phyloP scores from a whole-genome alignment of 208 protist species.

The Trypanosoma theileri region DNA sequence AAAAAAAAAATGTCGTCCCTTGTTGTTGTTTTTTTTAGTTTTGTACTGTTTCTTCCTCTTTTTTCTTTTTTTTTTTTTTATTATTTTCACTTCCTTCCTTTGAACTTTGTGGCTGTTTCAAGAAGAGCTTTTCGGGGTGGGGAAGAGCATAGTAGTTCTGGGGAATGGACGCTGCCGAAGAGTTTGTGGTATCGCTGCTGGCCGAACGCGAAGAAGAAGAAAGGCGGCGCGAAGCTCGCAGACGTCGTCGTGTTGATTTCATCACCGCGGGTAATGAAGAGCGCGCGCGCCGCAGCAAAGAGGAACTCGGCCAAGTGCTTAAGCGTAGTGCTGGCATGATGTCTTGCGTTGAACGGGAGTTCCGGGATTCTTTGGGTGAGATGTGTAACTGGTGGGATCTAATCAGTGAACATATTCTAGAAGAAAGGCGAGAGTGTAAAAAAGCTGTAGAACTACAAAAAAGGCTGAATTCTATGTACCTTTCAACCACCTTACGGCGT shows the following conservation, averaged over 20 bases:
- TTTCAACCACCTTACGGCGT: slow-evolving; percentile 39
- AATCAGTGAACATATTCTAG: slow-evolving; percentile 66
- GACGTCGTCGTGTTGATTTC: slow-evolving; percentile 50
- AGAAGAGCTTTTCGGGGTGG: not conserved
- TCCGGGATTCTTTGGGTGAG: slow-evolving; percentile 47
- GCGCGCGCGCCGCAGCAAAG: slow-evolving; percentile 18
- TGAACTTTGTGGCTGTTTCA: not conserved
- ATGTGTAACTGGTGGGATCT: slow-evolving; percentile 71
- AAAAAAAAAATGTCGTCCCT: too few relatives aligned
- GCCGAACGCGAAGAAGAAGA: slow-evolving; percentile 35
- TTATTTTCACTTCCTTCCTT: not conserved
- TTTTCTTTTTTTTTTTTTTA: slow-evolving; percentile 1
- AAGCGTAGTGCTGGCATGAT: slow-evolving; percentile 25
- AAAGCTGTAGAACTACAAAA: slow-evolving; percentile 37
- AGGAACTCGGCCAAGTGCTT: slow-evolving; percentile 31
- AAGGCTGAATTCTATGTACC: slow-evolving; percentile 43
- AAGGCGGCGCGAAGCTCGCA: slow-evolving; percentile 34
- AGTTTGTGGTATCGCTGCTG: slow-evolving; percentile 39
- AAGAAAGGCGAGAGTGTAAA: slow-evolving; percentile 56
- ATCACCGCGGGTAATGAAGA: slow-evolving; percentile 31
- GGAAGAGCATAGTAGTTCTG: too few relatives aligned
- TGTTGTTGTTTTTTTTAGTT: too few relatives aligned
- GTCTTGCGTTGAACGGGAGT: slow-evolving; percentile 49
- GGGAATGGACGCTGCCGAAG: slow-evolving; percentile 34
- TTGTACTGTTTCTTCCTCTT: slow-evolving; percentile 10